Conservation (phyloP, 768 basidiomycete species). For the Mycena sanguinolenta region DNA sequence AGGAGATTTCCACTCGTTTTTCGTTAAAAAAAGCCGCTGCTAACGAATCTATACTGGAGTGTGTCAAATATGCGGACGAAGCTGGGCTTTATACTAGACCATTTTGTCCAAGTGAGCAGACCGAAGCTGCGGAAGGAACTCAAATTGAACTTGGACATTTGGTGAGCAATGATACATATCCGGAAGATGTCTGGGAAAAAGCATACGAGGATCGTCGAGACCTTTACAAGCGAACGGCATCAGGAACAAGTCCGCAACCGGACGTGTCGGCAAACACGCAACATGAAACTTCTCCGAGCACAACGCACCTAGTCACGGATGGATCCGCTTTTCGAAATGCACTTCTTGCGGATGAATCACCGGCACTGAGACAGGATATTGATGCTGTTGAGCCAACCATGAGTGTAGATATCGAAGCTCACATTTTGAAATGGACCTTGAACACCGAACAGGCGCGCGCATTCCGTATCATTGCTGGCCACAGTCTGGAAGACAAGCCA, state of each 20-base stretch:
- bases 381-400: background rate
- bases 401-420: constrained; percentile 34
- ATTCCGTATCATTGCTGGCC: constrained; percentile 47
- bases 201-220: constrained; percentile 32
- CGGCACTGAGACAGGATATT: constrained; percentile 13
- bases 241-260: no score
- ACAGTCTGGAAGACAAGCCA: constrained; percentile 33
- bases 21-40: constrained; percentile 1
- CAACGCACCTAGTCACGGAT: constrained; percentile 1
- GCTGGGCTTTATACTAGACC: constrained; percentile 20
- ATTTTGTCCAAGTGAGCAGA: no score
- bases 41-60: constrained; percentile 18
- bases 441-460: constrained; percentile 52
- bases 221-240: constrained; percentile 24
- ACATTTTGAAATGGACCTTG: constrained; percentile 45
- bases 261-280: background rate
- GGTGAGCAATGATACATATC: background rate
- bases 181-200: constrained; percentile 35
- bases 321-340: constrained; percentile 8
- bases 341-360: background rate
- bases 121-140: no score
- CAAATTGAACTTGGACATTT: background rate
- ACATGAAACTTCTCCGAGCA: background rate
- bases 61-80: constrained; percentile 22
- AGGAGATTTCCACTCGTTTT: constrained; percentile 16